These are phyloP conservation scores for Novymonas esmeraldas DNA, from an alignment of 208 protist genomes.

Conservation along the genomic window DNA sequence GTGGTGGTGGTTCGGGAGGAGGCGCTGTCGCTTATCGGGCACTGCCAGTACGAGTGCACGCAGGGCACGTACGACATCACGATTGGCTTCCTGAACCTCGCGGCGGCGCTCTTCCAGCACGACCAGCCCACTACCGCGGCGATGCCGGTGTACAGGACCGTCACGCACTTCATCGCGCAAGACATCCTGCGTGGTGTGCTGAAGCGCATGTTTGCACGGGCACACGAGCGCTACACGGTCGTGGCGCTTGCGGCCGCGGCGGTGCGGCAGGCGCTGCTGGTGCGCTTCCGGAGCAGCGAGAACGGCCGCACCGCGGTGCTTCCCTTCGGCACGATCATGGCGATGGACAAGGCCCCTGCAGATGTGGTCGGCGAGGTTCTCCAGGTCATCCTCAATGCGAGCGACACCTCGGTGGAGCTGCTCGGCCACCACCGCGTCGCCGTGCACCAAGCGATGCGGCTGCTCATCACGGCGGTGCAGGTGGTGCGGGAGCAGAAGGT, in stretches of 20 bases:
- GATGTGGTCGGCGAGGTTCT: constrained; percentile 81
- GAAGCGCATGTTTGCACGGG: constrained; percentile 55
- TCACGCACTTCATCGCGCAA: constrained; percentile 78
- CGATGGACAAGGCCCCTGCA: constrained; percentile 66
- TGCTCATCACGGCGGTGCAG: constrained; percentile 66
- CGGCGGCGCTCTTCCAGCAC: constrained; percentile 71
- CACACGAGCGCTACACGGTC: constrained; percentile 69
- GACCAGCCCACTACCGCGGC: constrained; percentile 44
- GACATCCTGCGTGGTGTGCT: constrained; percentile 74
- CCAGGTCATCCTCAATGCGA: constrained; percentile 47
- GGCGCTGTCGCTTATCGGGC: constrained; percentile 64
- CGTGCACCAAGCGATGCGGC: constrained; percentile 70
- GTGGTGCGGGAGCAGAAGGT: constrained; percentile 54
- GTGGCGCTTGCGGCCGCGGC: constrained; percentile 71
- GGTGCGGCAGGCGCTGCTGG: constrained; percentile 57
- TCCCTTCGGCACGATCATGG: constrained; percentile 72
- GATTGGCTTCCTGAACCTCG: constrained; percentile 78
- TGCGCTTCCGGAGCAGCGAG: constrained; percentile 43
- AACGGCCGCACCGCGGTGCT: constrained; percentile 32
- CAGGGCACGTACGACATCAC: constrained; percentile 77
- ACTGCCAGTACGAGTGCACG: constrained; percentile 79
- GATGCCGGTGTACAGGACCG: constrained; percentile 54
- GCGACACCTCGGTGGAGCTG: constrained; percentile 54
- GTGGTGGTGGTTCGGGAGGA: constrained; percentile 26
- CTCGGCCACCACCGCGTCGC: constrained; percentile 62